Evolutionary conservation across 108 stramenopile species (phyloP).

Genomic region (Poteriospumella lacustris): DNA sequence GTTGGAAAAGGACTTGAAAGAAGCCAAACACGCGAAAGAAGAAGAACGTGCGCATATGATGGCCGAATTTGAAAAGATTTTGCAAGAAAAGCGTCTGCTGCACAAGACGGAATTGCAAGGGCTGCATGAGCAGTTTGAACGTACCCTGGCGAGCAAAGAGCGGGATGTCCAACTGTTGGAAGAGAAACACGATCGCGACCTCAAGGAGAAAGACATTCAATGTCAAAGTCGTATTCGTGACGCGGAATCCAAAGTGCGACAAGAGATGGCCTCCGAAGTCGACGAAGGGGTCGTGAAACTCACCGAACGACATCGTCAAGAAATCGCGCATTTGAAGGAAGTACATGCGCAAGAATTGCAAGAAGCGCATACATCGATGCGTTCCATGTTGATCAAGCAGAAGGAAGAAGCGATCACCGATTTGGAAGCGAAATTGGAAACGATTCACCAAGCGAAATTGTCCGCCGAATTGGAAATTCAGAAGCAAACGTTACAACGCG

Average conservation of each 20-base stretch:
- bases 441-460: no score
- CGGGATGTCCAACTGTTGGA: not conserved
- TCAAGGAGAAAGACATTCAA: not conserved
- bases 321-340: not conserved
- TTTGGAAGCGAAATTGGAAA: no score
- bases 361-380: no score
- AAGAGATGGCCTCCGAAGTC: not conserved
- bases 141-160: not conserved
- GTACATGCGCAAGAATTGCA: not conserved
- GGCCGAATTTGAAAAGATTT: not conserved
- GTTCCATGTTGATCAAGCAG: no score
- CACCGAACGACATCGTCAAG: not conserved
- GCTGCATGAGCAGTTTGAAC: not conserved
- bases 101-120: not conserved
- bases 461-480: no score
- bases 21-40: not conserved
- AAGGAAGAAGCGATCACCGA: no score
- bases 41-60: not conserved
- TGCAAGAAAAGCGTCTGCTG: not conserved
- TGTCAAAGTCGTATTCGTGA: not conserved
- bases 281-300: not conserved
- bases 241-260: not conserved
- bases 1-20: not conserved
- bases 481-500: no score
- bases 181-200: not conserved